Base-by-base conservation (phyloP, 176 grass and related monocot genomes). In the Pontederia paniculata region DNA sequence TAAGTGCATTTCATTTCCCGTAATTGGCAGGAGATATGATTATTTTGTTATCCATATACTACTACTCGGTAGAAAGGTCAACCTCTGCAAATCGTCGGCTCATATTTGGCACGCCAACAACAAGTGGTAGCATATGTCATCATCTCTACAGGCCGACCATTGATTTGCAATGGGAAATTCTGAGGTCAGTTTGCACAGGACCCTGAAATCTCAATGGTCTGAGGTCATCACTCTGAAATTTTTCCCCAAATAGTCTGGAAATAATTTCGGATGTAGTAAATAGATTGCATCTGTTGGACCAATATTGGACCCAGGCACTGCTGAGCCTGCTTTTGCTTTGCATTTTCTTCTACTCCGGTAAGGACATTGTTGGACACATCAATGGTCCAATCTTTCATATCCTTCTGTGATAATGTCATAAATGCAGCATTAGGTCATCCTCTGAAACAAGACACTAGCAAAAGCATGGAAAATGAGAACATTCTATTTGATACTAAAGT, bases 61-160 rank as follows among this genome's bases (percentile, higher is more conserved):
- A 2, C 17, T 28, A 74, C 3, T 62, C 19, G 42, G 45, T 41
- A 2, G 56, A 67, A 49, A 52, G 47, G 16, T 56, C 60, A 66
- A 97, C 93, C 93, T 84, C 74, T 48, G 87, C 83, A 74, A 97
- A 97, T 50, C 10, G 25, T 57, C 61, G 65, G 48, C 61, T 79
- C 86, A 88, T 87, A 17, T 76, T 77, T 10, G 86, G 93, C 62
- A 80, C 83, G 67, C 93, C 84, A 52, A 90, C 93, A 54, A 88
- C 77, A 50, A 97, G 86, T 52, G 84, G n/a, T 87, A 23, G 93
- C 80, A 69, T 97, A 97, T 77, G 86, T 86, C 83, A 88, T 90
- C 65, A 97, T 77, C 73, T 97, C 93, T 80, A 97, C 71, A 57
- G 93, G 80, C 93, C 86, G 90, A 10, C 93, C 93, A 49, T 80